Conservation (phyloP, 129 eudicot genomes). For the Silybum marianum region DNA sequence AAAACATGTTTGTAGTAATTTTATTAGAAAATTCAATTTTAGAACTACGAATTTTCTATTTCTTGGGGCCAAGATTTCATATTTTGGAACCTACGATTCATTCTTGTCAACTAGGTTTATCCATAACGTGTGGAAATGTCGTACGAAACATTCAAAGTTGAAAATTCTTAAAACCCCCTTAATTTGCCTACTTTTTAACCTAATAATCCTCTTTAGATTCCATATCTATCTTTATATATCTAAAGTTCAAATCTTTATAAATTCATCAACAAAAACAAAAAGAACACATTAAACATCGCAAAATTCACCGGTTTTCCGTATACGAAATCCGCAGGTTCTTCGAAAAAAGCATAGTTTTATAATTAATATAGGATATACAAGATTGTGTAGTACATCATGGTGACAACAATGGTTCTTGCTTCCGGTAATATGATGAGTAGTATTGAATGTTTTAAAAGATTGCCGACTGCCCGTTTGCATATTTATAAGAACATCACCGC, state of each 20-base stretch:
- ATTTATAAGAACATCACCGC: neutral
- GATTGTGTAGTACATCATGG: slow-evolving; percentile 11
- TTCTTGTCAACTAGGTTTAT: neutral
- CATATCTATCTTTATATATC: neutral
- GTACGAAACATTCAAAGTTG: neutral
- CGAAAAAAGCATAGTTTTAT: neutral
- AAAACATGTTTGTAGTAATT: neutral
- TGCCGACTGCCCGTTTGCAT: neutral
- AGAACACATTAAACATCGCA: neutral
- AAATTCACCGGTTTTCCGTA: neutral
- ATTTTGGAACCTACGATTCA: neutral
- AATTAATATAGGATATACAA: neutral
- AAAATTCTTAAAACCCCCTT: neutral
- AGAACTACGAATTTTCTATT: neutral
- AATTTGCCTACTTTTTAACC: neutral
- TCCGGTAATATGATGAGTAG: neutral
- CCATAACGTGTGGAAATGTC: neutral
- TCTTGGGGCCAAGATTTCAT: neutral
- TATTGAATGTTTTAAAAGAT: neutral
- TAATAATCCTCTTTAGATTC: neutral
- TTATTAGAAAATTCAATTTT: neutral
- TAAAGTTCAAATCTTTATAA: neutral
- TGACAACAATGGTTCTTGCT: neutral
- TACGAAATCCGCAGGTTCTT: neutral
- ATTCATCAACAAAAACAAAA: neutral